phyloP scores from a whole-genome alignment of 257 asterid species.

The Salvia splendens region DNA sequence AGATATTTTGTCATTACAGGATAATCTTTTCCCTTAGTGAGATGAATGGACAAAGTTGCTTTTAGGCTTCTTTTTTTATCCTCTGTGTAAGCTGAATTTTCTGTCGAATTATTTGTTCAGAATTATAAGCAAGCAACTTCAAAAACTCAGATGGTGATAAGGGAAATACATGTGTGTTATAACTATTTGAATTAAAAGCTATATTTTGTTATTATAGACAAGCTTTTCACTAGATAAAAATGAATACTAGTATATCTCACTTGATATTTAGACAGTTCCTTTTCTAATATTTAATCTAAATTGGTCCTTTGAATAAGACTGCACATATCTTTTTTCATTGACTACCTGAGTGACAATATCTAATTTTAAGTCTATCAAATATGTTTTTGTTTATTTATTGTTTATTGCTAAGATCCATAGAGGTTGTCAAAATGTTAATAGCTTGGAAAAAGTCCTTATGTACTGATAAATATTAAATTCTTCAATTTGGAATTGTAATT shows the following conservation, averaged over 20 bases:
- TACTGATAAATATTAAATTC: neutral
- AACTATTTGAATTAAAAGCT: neutral
- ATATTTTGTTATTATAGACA: neutral
- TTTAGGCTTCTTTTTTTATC: neutral
- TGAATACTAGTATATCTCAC: neutral
- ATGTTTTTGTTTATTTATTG: neutral
- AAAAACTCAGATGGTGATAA: neutral
- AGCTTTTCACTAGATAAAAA: neutral
- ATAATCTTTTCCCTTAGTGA: neutral
- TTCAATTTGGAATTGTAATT: constrained; percentile 8
- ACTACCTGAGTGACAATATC: neutral
- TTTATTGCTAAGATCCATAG: neutral
- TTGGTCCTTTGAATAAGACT: constrained; percentile 18
- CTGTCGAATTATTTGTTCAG: neutral
- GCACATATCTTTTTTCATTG: neutral
- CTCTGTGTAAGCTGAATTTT: neutral
- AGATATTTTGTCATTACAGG: neutral
- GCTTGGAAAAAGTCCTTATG: neutral
- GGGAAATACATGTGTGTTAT: neutral
- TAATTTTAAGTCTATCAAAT: neutral
- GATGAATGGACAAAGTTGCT: neutral
- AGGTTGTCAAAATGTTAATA: neutral
- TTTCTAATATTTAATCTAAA: neutral
- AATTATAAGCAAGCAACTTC: neutral
- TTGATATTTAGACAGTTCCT: neutral